phyloP scores from a whole-genome alignment of 2,329 filamentous ascomycete species.

The Talaromyces pinophilus region DNA sequence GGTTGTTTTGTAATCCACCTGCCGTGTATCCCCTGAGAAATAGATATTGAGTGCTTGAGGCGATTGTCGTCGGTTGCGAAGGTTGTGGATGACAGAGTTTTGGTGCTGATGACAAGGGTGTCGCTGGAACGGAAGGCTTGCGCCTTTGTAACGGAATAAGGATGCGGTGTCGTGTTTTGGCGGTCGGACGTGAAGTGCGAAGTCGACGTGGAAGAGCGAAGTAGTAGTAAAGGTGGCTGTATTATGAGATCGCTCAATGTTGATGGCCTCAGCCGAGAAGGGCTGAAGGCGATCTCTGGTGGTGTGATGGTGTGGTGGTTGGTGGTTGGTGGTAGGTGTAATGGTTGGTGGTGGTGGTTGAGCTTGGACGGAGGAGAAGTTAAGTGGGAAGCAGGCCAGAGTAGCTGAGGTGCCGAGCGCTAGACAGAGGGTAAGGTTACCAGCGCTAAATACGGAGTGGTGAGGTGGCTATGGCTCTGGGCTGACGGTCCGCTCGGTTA shows the following conservation, averaged over 20 bases:
- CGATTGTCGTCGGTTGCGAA: neutral
- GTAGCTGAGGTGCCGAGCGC: constrained; percentile 12
- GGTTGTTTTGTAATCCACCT: neutral
- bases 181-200: neutral
- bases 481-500: constrained; percentile 20
- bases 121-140: constrained; percentile 4
- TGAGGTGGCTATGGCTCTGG: constrained; percentile 20
- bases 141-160: constrained; percentile 9
- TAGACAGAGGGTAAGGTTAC: constrained; percentile 1
- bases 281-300: constrained; percentile 12
- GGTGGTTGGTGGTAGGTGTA: neutral
- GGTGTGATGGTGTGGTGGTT: neutral
- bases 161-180: neutral
- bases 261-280: constrained; percentile 1
- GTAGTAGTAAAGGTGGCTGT: neutral
- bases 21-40: neutral
- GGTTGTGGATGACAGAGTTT: constrained; percentile 1
- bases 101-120: neutral
- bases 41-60: neutral
- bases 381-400: constrained; percentile 16
- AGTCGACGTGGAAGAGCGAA: neutral
- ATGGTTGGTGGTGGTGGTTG: constrained; percentile 5
- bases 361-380: constrained; percentile 17
- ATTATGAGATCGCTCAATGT: neutral
- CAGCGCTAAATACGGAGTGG: constrained; percentile 8